Percentiles rank a stretch among this genome's conserved stretches.
Conservation (phyloP, 108 stramenopile species). For the Aurantiochytrium sp. region DNA sequence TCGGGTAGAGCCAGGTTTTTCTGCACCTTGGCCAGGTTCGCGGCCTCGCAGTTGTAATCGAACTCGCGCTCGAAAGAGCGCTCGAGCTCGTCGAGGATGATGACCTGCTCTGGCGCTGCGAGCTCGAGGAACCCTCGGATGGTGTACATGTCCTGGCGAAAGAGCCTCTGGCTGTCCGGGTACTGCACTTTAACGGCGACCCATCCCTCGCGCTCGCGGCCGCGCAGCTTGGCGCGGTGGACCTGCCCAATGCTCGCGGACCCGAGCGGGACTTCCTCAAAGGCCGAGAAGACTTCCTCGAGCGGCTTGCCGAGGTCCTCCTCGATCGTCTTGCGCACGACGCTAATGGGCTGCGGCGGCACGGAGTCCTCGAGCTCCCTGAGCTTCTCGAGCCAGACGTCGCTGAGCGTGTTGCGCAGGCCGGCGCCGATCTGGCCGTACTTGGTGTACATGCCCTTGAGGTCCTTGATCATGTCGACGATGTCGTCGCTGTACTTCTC, state of each 20-base stretch:
- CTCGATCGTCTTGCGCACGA: constrained; percentile 62
- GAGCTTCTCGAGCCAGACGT: constrained; percentile 76
- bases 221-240: constrained; percentile 61
- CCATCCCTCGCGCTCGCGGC: background rate
- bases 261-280: constrained; percentile 74
- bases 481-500: background rate
- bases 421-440: constrained; percentile 74
- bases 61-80: constrained; percentile 19
- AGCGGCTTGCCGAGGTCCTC: constrained; percentile 56
- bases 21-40: background rate
- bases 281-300: constrained; percentile 57
- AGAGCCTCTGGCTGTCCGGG: constrained; percentile 66
- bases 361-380: constrained; percentile 72
- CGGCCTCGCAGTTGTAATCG: background rate
- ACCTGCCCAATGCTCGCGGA: constrained; percentile 78
- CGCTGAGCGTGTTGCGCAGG: constrained; percentile 74
- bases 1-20: background rate
- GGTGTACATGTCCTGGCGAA: constrained; percentile 73
- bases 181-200: constrained; percentile 79
- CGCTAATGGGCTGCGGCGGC: constrained; percentile 59
- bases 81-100: constrained; percentile 19
- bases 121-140: constrained; percentile 65
- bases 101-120: background rate
- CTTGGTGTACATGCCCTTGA: constrained; percentile 78
- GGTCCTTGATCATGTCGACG: constrained; percentile 69